Evolutionary conservation across 2,329 filamentous ascomycete species (phyloP).

Genomic region (Colletotrichum sp.): DNA sequence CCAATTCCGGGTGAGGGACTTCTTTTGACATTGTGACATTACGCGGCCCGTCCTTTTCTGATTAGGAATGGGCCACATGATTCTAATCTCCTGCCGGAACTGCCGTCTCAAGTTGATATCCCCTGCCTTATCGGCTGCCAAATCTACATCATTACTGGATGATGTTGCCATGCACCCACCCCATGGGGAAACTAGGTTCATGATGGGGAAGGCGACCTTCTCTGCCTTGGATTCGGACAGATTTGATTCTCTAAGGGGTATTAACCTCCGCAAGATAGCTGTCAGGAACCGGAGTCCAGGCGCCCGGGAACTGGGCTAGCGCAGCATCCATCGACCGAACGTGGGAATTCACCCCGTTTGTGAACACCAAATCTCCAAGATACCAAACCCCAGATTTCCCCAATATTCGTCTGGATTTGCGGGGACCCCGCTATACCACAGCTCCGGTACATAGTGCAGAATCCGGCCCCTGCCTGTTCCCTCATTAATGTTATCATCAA

Average conservation of each 20-base stretch:
- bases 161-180: not conserved
- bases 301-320: not conserved
- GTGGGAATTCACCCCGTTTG: not conserved
- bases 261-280: not conserved
- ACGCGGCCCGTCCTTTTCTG: not conserved
- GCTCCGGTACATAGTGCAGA: not conserved
- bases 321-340: rapidly evolving
- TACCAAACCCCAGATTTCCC: not conserved
- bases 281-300: not conserved
- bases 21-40: not conserved
- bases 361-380: not conserved
- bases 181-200: not conserved
- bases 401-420: not conserved
- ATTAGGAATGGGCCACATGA: not conserved
- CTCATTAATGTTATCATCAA: not conserved
- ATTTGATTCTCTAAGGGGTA: not conserved
- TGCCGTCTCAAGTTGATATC: not conserved
- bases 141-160: not conserved
- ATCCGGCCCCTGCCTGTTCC: not conserved
- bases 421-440: not conserved
- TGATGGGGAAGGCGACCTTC: not conserved
- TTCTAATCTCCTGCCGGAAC: not conserved
- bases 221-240: not conserved
- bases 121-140: not conserved
- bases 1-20: not conserved